A percentile compares a stretch with the other conserved stretches of the same genome.
Conservation (phyloP, 345 rosid species). For the Acer yangbiense region DNA sequence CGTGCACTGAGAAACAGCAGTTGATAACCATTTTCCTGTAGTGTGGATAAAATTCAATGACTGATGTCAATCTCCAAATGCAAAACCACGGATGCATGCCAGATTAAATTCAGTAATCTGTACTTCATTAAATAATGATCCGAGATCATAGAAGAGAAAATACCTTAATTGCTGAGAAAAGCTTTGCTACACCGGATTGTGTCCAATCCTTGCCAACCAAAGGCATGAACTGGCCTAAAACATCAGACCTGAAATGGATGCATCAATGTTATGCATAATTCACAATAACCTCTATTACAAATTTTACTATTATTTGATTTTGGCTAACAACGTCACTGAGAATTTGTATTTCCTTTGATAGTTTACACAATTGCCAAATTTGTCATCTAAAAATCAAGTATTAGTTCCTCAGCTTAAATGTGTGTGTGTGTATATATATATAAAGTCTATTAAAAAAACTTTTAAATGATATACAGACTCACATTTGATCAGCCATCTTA, state of each 20-base stretch:
- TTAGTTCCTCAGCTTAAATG: background rate
- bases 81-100: conserved; percentile 11
- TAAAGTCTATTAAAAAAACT: too few relatives aligned
- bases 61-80: background rate
- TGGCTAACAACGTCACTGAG: background rate
- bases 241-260: conserved; percentile 78
- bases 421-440: background rate
- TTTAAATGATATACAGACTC: background rate
- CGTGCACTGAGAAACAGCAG: conserved; percentile 92
- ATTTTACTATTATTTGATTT: background rate
- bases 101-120: background rate
- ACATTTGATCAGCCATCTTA: background rate
- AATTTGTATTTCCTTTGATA: background rate
- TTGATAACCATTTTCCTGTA: conserved; percentile 96
- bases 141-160: conserved; percentile 4
- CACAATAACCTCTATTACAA: background rate
- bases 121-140: conserved; percentile 7
- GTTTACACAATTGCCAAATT: background rate
- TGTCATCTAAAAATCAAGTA: background rate
- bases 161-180: conserved; percentile 91
- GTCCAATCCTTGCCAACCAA: conserved; percentile 97
- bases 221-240: conserved; percentile 96
- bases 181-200: conserved; percentile 92
- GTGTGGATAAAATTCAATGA: conserved; percentile 18
- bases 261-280: conserved; percentile 17